A percentile compares a stretch with the other conserved stretches of the same genome.
phyloP scores from a whole-genome alignment of 2,329 filamentous ascomycete genomes.

The Pseudocercospora eumusae region DNA sequence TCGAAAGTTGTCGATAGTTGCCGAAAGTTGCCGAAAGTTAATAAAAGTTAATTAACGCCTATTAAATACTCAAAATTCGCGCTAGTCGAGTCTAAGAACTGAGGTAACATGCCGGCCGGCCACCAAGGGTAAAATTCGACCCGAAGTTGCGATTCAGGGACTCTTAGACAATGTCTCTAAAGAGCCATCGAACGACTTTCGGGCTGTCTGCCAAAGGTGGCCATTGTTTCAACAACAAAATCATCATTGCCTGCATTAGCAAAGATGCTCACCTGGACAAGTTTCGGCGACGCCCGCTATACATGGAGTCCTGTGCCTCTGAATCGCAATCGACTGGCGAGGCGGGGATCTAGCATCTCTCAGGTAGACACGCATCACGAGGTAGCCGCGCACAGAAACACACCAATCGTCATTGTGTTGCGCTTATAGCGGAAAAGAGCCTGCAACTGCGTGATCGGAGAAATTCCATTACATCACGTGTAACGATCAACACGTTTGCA shows the following conservation, averaged over 20 bases:
- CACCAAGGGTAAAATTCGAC: constrained; percentile 6
- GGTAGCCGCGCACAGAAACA: constrained; percentile 2
- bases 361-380: constrained; percentile 17
- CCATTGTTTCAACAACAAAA: constrained; percentile 12
- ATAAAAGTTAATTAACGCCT: too few species aligned
- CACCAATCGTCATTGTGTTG: constrained; percentile 10
- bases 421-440: constrained; percentile 3
- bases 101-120: constrained; percentile 1
- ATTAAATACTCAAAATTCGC: too few species aligned
- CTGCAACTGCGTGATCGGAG: background rate
- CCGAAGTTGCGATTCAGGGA: constrained; percentile 9
- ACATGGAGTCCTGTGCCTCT: constrained; percentile 2
- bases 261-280: constrained; percentile 7
- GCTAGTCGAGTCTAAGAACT: too few species aligned
- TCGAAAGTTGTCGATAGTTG: too few species aligned
- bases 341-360: constrained; percentile 12
- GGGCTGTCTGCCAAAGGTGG: background rate
- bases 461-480: constrained; percentile 4
- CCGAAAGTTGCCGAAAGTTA: too few species aligned
- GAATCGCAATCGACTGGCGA: constrained; percentile 9
- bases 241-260: background rate
- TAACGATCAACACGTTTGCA: constrained; percentile 22
- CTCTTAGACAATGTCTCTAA: background rate
- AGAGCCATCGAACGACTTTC: background rate
- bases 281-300: background rate